Conservation (phyloP, 2,329 filamentous ascomycete genomes). For the Aspergillus spinulosporus region DNA sequence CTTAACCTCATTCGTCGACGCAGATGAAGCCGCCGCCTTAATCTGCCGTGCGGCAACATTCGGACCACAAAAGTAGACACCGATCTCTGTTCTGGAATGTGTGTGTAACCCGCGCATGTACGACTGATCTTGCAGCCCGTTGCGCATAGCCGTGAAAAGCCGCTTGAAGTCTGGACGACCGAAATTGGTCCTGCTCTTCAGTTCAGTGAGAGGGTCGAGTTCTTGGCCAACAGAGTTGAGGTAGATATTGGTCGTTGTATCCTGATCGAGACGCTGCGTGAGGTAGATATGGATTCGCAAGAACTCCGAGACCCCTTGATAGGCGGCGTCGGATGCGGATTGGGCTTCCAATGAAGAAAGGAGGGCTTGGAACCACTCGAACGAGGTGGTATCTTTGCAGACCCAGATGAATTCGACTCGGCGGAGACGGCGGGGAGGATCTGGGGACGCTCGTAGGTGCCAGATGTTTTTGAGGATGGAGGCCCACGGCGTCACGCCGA, state of each 20-base stretch:
- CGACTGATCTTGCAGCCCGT: conserved; percentile 79
- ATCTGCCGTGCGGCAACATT: conserved; percentile 79
- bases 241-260: conserved; percentile 94
- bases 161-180: conserved; percentile 85
- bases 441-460: conserved; percentile 87
- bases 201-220: conserved; percentile 86
- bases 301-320: conserved; percentile 66
- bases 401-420: conserved; percentile 99
- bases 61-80: conserved; percentile 97
- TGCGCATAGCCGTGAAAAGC: conserved; percentile 79
- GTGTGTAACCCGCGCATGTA: conserved; percentile 82
- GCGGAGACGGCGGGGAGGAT: conserved; percentile 83
- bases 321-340: conserved; percentile 67
- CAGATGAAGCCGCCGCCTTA: conserved; percentile 72
- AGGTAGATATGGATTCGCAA: conserved; percentile 97
- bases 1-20: conserved; percentile 73
- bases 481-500: conserved; percentile 83
- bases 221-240: conserved; percentile 89
- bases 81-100: conserved; percentile 77
- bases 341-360: conserved; percentile 88
- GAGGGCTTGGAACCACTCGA: conserved; percentile 98
- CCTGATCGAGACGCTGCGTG: conserved; percentile 86
- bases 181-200: conserved; percentile 88
- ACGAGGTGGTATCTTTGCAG: conserved; percentile 90
- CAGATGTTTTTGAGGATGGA: conserved; percentile 96